Evolutionary conservation across 2,329 filamentous ascomycete species (phyloP), one percentile per base, ranked within the genome.

Genomic region (Fusarium stilboides): DNA sequence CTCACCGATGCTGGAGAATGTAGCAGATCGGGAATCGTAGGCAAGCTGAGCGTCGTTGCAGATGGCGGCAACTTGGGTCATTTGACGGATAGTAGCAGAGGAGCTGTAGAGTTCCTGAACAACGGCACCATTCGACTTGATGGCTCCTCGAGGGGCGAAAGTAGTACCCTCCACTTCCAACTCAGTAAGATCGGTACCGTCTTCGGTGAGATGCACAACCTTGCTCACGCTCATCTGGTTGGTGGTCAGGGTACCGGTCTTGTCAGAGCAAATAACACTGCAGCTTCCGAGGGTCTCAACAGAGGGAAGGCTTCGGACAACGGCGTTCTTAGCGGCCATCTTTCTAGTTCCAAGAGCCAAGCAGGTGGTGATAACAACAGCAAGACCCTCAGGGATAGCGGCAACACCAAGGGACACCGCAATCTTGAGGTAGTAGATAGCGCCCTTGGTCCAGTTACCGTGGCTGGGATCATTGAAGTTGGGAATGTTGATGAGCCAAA

Each of bases 151-250:
- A 8, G 95, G 96, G 34, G 93, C 88, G 77, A 98, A 98, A 46
- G 94, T 98, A 2, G 94, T 97, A 44, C 96, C 96, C 78, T 97
- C 91, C 31, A 99, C 92, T 65, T 96, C 91, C 47, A 97, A 87
- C 78, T 97, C 94, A 74, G 94, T 92, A 24, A 98, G 84, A 61
- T 88, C 91, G 55, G 84, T 88, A 49, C 93, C 94, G 62, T 87
- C 81, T 71, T 92, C 89, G 74, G 88, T 91, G 72, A 99, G 86
- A 78, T 94, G 93, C 47, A 97, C 92, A 57, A 98, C 83, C 82
- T 95, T 97, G 84, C 91, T 96, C 58, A 98, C 96, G 77, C 96
- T 98, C 96, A 99, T 99, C 82, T 98, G 94, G 83, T 99, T 99
- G 40, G 96, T 99, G 13, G 96, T 99, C 78, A 99, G 83, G 49